Evolutionary conservation across 495 filamentous ascomycete species (phyloP).

Genomic region (Clohesyomyces aquaticus): DNA sequence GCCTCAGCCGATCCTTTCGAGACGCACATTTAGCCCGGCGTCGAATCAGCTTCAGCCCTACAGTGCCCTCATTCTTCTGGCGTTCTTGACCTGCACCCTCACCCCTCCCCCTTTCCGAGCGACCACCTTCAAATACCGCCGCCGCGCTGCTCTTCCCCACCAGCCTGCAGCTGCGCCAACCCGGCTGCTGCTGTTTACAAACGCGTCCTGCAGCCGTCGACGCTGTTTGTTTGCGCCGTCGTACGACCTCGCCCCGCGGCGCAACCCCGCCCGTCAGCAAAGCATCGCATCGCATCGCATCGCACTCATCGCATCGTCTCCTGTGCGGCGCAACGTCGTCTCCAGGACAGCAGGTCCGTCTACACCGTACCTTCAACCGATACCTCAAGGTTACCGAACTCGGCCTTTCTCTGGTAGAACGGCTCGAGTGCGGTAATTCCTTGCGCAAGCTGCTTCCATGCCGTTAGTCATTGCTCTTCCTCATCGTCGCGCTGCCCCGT

Average conservation of each 20-base stretch:
- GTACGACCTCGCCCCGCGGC: conserved; percentile 1
- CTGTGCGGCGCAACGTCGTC: conserved; percentile 1
- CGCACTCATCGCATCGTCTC: too few relatives aligned
- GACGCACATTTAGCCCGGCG: conserved; percentile 29
- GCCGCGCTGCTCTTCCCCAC: conserved; percentile 4
- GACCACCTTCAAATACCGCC: conserved; percentile 1
- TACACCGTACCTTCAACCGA: conserved; percentile 15
- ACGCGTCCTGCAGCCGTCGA: conserved; percentile 11
- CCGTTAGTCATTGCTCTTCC: conserved; percentile 44
- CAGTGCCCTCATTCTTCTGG: neutral
- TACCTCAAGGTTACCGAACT: conserved; percentile 36
- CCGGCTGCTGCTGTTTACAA: conserved; percentile 26
- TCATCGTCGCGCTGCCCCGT: conserved; percentile 35
- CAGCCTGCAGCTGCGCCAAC: conserved; percentile 17
- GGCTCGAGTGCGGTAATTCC: conserved; percentile 33
- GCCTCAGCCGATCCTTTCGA: conserved; percentile 30
- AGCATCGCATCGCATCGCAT: too few relatives aligned
- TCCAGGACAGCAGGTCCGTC: conserved; percentile 36
- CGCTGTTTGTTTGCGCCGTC: conserved; percentile 2
- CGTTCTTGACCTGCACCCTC: conserved; percentile 2
- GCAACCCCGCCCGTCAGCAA: conserved; percentile 29
- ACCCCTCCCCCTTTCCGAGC: conserved; percentile 27
- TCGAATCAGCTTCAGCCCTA: conserved; percentile 38
- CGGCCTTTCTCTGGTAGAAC: conserved; percentile 42
- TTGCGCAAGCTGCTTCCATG: conserved; percentile 34